Evolutionary conservation across 2,329 filamentous ascomycete species (phyloP).

Genomic region (Ophiocordyceps camponoti-leonardi): DNA sequence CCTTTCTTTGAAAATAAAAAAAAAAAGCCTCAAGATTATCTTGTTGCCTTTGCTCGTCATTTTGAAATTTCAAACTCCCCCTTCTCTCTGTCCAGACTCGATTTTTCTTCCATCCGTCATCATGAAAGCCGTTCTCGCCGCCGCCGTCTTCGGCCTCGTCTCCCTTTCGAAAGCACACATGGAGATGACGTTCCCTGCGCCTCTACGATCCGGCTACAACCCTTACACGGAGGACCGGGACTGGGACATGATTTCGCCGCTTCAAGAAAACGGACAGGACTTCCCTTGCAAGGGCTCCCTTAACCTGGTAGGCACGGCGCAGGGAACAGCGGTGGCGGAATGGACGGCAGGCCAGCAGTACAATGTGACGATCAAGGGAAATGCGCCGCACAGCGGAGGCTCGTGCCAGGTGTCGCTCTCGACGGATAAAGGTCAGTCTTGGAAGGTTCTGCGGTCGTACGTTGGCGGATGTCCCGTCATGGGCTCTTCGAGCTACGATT

Average conservation of each 20-base stretch:
- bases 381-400: constrained; percentile 48
- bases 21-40: too few species aligned
- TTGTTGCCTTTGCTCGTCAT: too few species aligned
- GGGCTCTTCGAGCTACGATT: constrained; percentile 36
- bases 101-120: not conserved
- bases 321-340: constrained; percentile 36
- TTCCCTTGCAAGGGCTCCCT: constrained; percentile 61
- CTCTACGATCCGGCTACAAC: constrained; percentile 36
- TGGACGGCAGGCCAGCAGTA: constrained; percentile 46
- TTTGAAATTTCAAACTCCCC: not conserved
- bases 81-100: not conserved
- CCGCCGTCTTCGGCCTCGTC: constrained; percentile 22
- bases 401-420: constrained; percentile 63
- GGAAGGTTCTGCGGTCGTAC: constrained; percentile 47
- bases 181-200: constrained; percentile 34
- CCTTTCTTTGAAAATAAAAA: not conserved
- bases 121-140: constrained; percentile 25
- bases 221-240: constrained; percentile 35
- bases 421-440: constrained; percentile 53
- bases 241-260: constrained; percentile 55
- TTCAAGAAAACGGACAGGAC: constrained; percentile 41
- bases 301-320: constrained; percentile 26
- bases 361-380: constrained; percentile 46
- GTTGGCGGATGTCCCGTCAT: constrained; percentile 34
- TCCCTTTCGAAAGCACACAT: constrained; percentile 35